phyloP scores from a whole-genome alignment of 208 protist species.

The Leishmania tropica region DNA sequence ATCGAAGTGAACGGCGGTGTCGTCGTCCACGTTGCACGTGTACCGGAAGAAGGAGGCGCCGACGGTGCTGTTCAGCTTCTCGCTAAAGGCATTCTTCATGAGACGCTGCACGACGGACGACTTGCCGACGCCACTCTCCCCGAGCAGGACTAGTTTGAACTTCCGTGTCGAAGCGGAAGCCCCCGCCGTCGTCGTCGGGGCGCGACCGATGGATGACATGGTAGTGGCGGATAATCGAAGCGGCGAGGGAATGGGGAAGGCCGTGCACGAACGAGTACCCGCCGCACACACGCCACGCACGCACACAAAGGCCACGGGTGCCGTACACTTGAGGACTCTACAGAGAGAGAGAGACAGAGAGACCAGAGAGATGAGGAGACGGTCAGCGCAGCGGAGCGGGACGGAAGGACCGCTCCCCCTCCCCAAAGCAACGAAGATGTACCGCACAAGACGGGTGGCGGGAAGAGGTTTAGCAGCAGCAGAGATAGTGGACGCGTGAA shows the following conservation, averaged over 20 bases:
- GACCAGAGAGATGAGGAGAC: not conserved
- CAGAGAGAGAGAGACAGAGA: not conserved
- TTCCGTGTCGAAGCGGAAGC: conserved; percentile 32
- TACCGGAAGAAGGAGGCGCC: conserved; percentile 88
- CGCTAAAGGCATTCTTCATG: conserved; percentile 76
- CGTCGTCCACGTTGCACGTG: conserved; percentile 61
- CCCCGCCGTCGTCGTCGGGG: not conserved
- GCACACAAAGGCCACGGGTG: not conserved
- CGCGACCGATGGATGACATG: not conserved
- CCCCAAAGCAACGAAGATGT: not conserved
- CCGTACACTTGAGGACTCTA: not conserved
- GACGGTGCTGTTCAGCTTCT: conserved; percentile 75
- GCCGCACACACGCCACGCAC: not conserved
- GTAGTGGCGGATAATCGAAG: not conserved
- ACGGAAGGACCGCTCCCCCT: not conserved
- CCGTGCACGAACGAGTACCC: not conserved
- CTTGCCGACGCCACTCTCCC: conserved; percentile 92
- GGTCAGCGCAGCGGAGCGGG: not conserved
- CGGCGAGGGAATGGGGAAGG: not conserved
- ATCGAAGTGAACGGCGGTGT: conserved; percentile 68
- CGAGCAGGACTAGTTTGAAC: conserved; percentile 90
- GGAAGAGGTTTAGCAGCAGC: not conserved
- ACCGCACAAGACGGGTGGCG: not conserved
- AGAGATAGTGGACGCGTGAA: not conserved
- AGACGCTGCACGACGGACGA: conserved; percentile 87